Evolutionary conservation across 495 filamentous ascomycete species (phyloP).

Genomic region (Acidomyces sp.): DNA sequence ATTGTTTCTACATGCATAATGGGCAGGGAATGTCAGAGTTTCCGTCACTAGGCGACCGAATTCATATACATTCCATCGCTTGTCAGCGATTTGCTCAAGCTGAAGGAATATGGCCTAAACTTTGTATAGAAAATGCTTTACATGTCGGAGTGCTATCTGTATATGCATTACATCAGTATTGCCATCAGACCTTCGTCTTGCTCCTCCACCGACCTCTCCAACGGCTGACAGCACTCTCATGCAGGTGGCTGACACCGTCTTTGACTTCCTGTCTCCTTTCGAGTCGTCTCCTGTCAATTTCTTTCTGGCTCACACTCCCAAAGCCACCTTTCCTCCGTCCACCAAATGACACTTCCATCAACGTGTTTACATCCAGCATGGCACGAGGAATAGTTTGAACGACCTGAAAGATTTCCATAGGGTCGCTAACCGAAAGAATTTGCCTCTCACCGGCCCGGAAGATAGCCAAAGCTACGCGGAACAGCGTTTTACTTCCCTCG

Average conservation of each 20-base stretch:
- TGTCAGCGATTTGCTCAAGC: no score
- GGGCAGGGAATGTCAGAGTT: no score
- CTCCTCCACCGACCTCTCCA: conserved; percentile 12
- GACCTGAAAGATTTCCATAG: conserved; percentile 92
- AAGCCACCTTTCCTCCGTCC: conserved; percentile 56
- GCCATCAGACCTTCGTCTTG: conserved; percentile 14
- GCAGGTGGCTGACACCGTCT: conserved; percentile 4
- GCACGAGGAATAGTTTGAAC: conserved; percentile 80
- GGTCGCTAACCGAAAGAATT: conserved; percentile 67
- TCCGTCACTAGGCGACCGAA: no score
- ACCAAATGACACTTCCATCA: conserved; percentile 67
- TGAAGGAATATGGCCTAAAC: no score
- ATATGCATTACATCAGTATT: no score
- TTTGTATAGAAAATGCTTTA: no score
- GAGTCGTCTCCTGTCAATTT: conserved; percentile 46
- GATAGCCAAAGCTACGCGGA: conserved; percentile 78
- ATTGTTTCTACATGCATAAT: no score
- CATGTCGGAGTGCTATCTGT: no score
- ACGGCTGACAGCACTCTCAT: background rate
- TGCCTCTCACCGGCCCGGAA: conserved; percentile 83
- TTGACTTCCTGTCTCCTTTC: conserved; percentile 38
- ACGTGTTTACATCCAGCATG: conserved; percentile 62
- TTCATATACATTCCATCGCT: no score
- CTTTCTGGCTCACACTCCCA: conserved; percentile 59
- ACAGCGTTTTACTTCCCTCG: conserved; percentile 89